A percentile compares a stretch with the other conserved stretches of the same genome.
phyloP scores from a whole-genome alignment of 2,329 filamentous ascomycete genomes.

The Aspergillus sclerotialis region DNA sequence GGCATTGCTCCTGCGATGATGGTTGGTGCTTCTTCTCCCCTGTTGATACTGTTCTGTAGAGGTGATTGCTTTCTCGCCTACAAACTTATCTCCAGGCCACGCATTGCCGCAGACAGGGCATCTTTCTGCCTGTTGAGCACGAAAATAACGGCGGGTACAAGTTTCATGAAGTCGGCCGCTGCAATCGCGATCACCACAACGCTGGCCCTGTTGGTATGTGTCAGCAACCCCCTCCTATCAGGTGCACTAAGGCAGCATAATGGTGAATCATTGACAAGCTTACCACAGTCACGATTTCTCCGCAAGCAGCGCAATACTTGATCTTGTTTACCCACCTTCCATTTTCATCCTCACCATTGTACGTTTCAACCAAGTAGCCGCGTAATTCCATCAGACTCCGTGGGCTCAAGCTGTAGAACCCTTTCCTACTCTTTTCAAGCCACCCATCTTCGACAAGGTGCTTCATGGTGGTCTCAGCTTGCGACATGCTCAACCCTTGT shows the following conservation, averaged over 20 bases:
- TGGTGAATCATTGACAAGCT: constrained; percentile 12
- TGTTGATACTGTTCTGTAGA: constrained; percentile 20
- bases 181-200: constrained; percentile 65
- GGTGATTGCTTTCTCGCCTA: constrained; percentile 46
- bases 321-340: constrained; percentile 58
- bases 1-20: constrained; percentile 7
- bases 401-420: constrained; percentile 70
- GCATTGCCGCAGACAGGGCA: constrained; percentile 55
- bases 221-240: too few relatives aligned
- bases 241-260: constrained; percentile 4
- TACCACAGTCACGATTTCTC: constrained; percentile 74
- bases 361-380: constrained; percentile 77
- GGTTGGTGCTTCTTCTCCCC: constrained; percentile 18
- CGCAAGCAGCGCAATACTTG: constrained; percentile 82
- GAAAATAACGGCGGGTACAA: constrained; percentile 68
- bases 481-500: constrained; percentile 61
- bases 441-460: constrained; percentile 72
- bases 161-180: constrained; percentile 66
- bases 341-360: constrained; percentile 67
- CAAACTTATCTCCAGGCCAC: constrained; percentile 47
- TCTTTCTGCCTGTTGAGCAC: constrained; percentile 52
- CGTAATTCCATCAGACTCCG: constrained; percentile 78
- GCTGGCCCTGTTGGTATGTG: constrained; percentile 52
- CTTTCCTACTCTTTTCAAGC: constrained; percentile 66
- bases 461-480: constrained; percentile 67